These are phyloP conservation scores for Gyrodon lividus DNA, from an alignment of 768 basidiomycete species.

Conservation along the genomic window DNA sequence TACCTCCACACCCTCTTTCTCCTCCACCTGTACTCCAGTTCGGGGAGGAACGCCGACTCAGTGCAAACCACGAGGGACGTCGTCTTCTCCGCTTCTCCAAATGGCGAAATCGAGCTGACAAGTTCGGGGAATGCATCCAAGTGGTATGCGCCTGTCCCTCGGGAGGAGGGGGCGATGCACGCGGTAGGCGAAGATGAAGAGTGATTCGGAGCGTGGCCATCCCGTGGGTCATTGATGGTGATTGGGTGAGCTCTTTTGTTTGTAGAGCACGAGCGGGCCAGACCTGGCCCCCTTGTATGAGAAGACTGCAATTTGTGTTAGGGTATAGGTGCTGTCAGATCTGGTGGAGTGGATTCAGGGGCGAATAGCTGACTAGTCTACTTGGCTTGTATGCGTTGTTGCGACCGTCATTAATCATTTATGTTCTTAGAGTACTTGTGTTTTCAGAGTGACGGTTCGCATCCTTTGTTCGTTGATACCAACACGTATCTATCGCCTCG, in stretches of 20 bases:
- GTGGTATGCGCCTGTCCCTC: conserved; percentile 67
- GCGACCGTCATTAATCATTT: too few species aligned
- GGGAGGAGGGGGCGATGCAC: conserved; percentile 37
- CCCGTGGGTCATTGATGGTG: too few species aligned
- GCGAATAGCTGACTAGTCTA: not conserved
- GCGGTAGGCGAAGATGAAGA: conserved; percentile 55
- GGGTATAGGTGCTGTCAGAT: too few species aligned
- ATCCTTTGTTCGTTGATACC: too few species aligned
- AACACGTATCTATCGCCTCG: not conserved
- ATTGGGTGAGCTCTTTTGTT: not conserved
- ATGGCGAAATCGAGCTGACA: conserved; percentile 44
- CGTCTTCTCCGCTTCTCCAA: conserved; percentile 22
- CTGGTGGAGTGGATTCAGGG: too few species aligned
- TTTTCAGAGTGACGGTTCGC: too few species aligned
- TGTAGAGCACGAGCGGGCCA: too few species aligned
- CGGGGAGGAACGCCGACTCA: conserved; percentile 53
- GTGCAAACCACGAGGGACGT: conserved; percentile 1
- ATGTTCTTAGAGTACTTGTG: too few species aligned
- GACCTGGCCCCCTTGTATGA: too few species aligned
- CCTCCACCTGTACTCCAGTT: conserved; percentile 64
- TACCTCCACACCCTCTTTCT: conserved; percentile 73
- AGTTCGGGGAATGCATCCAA: conserved; percentile 39
- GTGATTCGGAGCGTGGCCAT: not conserved
- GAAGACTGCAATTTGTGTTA: too few species aligned
- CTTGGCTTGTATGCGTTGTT: not conserved